Evolutionary conservation across 176 grass and related monocot genomes (phyloP).

Genomic region (Zoysia japonica): DNA sequence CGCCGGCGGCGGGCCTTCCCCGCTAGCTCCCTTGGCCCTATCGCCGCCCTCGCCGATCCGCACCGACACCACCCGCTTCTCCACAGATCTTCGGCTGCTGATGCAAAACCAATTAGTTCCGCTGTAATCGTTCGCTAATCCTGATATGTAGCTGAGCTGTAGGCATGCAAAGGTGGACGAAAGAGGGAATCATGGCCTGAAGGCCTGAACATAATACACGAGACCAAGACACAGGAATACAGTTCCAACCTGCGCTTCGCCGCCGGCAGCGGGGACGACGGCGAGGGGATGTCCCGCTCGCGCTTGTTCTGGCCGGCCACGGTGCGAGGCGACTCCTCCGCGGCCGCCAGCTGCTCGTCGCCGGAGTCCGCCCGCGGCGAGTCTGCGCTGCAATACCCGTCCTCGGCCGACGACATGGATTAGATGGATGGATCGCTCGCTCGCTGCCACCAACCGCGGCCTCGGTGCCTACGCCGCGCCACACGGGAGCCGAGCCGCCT

Average conservation of each 20-base stretch:
- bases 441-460: not conserved
- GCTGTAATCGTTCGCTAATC: not conserved
- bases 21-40: conserved; percentile 57
- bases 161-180: too few species aligned
- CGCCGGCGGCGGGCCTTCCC: conserved; percentile 85
- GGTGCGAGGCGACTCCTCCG: conserved; percentile 36
- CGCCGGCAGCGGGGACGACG: conserved; percentile 52
- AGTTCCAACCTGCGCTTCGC: conserved; percentile 73
- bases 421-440: not conserved
- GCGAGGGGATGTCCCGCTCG: conserved; percentile 37
- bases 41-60: conserved; percentile 65
- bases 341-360: conserved; percentile 54
- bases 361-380: conserved; percentile 64
- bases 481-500: not conserved
- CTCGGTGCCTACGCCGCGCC: conserved; percentile 18
- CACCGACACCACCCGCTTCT: conserved; percentile 88
- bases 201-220: not conserved
- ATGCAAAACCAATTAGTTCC: not conserved
- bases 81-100: conserved; percentile 76
- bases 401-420: conserved; percentile 46
- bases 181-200: not conserved
- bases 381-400: conserved; percentile 60
- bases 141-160: not conserved
- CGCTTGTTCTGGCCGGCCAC: conserved; percentile 38
- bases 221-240: not conserved